Conservation (phyloP, 1,139 yeast species). For the Candida sp. region DNA sequence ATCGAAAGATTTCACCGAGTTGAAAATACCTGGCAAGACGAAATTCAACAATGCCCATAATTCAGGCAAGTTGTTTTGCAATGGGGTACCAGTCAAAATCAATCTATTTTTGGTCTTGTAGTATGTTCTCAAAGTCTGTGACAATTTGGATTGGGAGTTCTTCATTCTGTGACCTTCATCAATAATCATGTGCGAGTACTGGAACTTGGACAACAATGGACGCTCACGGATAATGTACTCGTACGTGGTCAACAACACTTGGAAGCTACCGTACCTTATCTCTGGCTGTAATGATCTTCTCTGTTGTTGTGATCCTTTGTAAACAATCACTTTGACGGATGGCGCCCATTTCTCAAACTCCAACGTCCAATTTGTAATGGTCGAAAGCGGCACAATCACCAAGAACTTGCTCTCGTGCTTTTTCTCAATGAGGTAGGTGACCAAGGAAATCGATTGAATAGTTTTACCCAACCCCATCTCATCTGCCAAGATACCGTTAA, state of each 20-base stretch:
- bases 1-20: slow-evolving; percentile 84
- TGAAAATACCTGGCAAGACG: slow-evolving; percentile 80
- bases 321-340: slow-evolving; percentile 63
- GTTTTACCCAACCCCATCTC: slow-evolving; percentile 99
- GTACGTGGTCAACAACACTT: slow-evolving; percentile 77
- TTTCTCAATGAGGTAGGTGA: slow-evolving; percentile 86
- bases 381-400: slow-evolving; percentile 84
- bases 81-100: slow-evolving; percentile 87
- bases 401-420: slow-evolving; percentile 71
- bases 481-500: slow-evolving; percentile 96
- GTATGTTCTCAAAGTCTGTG: slow-evolving; percentile 70
- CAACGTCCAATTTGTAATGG: slow-evolving; percentile 83
- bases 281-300: slow-evolving; percentile 68
- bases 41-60: slow-evolving; percentile 84
- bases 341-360: slow-evolving; percentile 95
- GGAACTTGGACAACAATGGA: slow-evolving; percentile 65
- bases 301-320: slow-evolving; percentile 76
- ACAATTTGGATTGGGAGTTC: slow-evolving; percentile 75
- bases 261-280: slow-evolving; percentile 69
- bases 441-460: slow-evolving; percentile 90
- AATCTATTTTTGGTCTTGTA: slow-evolving; percentile 79
- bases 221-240: slow-evolving; percentile 81
- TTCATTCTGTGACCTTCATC: slow-evolving; percentile 94
- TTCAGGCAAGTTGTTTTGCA: slow-evolving; percentile 85
- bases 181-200: slow-evolving; percentile 86